These are phyloP conservation scores for Saccharomycopsis sp. DNA, from an alignment of 805 yeast genomes.

Conservation along the genomic window DNA sequence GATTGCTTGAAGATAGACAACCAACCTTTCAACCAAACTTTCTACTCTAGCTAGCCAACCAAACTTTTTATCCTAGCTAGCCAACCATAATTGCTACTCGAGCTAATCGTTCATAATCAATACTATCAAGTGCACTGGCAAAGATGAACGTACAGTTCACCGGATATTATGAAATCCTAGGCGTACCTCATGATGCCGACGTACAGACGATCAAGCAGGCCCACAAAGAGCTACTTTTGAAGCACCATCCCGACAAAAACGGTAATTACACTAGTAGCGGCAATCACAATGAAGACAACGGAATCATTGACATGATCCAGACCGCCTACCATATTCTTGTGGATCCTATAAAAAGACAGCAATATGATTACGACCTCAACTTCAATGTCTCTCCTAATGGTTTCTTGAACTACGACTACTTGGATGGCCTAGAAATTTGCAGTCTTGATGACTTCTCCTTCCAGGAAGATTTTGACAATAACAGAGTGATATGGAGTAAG, in stretches of 20 bases:
- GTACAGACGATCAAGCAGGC: slow-evolving; percentile 48
- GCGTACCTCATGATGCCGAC: slow-evolving; percentile 35
- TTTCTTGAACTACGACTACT: slow-evolving; percentile 34
- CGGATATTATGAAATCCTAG: slow-evolving; percentile 50
- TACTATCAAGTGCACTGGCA: background rate
- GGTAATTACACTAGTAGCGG: background rate
- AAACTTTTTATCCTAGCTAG: too few species aligned
- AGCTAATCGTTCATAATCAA: background rate
- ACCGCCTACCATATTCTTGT: slow-evolving; percentile 57
- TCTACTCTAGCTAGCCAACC: too few species aligned
- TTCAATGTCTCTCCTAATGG: slow-evolving; percentile 30
- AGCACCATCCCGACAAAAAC: slow-evolving; percentile 74
- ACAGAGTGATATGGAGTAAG: slow-evolving; percentile 36
- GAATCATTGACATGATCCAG: slow-evolving; percentile 42
- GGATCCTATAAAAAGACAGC: slow-evolving; percentile 32
- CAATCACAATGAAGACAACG: slow-evolving; percentile 9
- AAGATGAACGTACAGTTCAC: slow-evolving; percentile 24
- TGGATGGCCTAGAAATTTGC: slow-evolving; percentile 60
- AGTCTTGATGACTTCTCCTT: slow-evolving; percentile 56
- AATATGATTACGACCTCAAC: slow-evolving; percentile 47
- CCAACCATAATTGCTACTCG: background rate
- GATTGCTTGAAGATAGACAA: too few species aligned
- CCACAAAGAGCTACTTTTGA: slow-evolving; percentile 53
- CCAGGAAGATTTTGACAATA: slow-evolving; percentile 29
- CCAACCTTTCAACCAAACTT: too few species aligned